These are phyloP conservation scores for Moringa oleifera DNA, from an alignment of 345 rosid genomes.

Conservation along the genomic window DNA sequence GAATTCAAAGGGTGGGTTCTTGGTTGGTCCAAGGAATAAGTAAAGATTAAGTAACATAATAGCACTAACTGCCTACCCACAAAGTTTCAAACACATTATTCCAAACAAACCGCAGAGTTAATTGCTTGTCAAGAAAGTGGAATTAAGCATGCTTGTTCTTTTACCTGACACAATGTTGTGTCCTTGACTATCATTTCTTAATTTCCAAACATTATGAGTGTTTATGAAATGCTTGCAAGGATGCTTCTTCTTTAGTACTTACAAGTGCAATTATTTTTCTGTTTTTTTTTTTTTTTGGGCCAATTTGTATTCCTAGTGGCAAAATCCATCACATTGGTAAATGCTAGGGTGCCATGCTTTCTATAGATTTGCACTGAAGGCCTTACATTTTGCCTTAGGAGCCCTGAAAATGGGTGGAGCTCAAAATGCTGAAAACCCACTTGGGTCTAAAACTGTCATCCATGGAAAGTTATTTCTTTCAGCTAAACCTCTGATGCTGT, in stretches of 20 bases:
- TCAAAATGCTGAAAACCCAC: no score
- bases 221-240: not conserved
- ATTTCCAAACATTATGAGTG: not conserved
- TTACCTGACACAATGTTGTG: not conserved
- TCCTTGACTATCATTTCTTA: not conserved
- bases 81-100: slow-evolving; percentile 4
- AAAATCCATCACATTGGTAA: not conserved
- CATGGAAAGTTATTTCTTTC: no score
- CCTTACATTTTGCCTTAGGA: not conserved
- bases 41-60: slow-evolving; percentile 31
- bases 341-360: not conserved
- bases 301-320: not conserved
- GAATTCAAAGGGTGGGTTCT: slow-evolving; percentile 13
- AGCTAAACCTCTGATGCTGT: not conserved
- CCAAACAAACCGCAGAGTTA: not conserved
- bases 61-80: slow-evolving; percentile 8
- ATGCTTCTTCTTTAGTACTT: not conserved
- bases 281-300: not conserved
- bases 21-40: slow-evolving; percentile 22
- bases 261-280: not conserved
- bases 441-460: not conserved
- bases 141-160: no score
- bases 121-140: not conserved
- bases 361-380: not conserved
- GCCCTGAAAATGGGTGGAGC: no score